These are phyloP conservation scores for Gracilariopsis chorda DNA, from an alignment of 23 red algal species.

Conservation along the genomic window DNA sequence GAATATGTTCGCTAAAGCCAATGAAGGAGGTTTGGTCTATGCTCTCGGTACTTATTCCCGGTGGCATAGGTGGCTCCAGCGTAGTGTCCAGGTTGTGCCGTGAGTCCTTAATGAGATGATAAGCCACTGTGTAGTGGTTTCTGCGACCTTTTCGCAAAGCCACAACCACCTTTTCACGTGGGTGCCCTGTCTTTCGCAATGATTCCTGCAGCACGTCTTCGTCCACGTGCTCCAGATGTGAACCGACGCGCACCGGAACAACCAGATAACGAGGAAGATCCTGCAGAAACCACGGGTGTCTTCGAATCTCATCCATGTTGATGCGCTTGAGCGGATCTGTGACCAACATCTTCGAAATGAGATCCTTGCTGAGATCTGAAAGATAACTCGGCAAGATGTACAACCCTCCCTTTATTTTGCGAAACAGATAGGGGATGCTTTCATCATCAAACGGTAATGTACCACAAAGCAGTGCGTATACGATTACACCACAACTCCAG, in stretches of 20 bases:
- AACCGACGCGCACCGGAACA: conserved; percentile 45
- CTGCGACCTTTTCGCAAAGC: conserved; percentile 72
- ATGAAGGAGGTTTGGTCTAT: neutral
- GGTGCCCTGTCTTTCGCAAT: conserved; percentile 55
- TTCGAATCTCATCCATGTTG: conserved; percentile 89
- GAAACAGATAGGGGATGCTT: conserved; percentile 91
- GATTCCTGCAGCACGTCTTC: conserved; percentile 65
- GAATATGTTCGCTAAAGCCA: neutral
- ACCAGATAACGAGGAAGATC: conserved; percentile 91
- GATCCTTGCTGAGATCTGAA: conserved; percentile 69
- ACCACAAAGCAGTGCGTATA: conserved; percentile 95
- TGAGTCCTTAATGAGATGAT: conserved; percentile 84
- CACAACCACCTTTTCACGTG: conserved; percentile 66
- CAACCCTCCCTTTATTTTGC: conserved; percentile 92
- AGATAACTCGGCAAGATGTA: conserved; percentile 93
- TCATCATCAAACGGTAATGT: conserved; percentile 99
- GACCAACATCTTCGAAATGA: conserved; percentile 96
- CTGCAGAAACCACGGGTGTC: conserved; percentile 90
- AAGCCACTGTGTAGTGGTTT: conserved; percentile 90
- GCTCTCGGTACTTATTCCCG: neutral
- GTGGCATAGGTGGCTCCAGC: conserved; percentile 4
- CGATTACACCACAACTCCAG: conserved; percentile 96
- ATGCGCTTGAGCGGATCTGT: conserved; percentile 89
- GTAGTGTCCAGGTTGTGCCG: conserved; percentile 76
- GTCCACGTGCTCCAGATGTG: conserved; percentile 64